Percentiles rank a stretch among this genome's conserved stretches.
phyloP scores from a whole-genome alignment of 2,329 filamentous ascomycete species.

The Monosporascus sp. region DNA sequence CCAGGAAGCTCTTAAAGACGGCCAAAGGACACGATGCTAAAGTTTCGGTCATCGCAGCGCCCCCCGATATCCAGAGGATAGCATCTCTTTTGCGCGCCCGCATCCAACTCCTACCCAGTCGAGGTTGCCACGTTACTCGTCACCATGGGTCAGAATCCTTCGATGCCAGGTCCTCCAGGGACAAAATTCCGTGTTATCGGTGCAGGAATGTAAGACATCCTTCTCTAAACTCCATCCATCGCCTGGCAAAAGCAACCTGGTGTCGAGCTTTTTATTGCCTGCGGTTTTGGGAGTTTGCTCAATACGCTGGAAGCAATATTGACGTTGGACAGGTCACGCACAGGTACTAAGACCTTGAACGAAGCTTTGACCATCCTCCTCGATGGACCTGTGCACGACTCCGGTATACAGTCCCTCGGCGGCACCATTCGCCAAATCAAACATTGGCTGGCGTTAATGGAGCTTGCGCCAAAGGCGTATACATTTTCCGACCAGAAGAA shows the following conservation, averaged over 20 bases:
- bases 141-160: constrained; percentile 27
- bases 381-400: constrained; percentile 29
- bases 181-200: constrained; percentile 30
- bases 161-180: constrained; percentile 25
- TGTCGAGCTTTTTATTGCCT: too few relatives aligned
- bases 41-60: neutral
- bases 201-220: constrained; percentile 27
- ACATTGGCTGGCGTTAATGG: constrained; percentile 28
- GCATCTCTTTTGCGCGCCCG: neutral
- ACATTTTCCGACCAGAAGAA: constrained; percentile 27
- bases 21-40: neutral
- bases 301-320: constrained; percentile 1
- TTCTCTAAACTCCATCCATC: neutral
- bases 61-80: neutral
- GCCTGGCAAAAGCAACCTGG: too few relatives aligned
- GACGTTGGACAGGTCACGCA: constrained; percentile 25
- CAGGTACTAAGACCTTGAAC: constrained; percentile 32
- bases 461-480: constrained; percentile 22
- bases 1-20: neutral
- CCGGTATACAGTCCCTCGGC: constrained; percentile 29
- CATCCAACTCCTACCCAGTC: neutral
- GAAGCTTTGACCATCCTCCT: constrained; percentile 31
- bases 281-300: neutral
- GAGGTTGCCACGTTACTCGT: neutral
- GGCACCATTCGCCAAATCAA: constrained; percentile 30